Conservation (phyloP, 2,329 filamentous ascomycete genomes). For the Cadophora malorum region DNA sequence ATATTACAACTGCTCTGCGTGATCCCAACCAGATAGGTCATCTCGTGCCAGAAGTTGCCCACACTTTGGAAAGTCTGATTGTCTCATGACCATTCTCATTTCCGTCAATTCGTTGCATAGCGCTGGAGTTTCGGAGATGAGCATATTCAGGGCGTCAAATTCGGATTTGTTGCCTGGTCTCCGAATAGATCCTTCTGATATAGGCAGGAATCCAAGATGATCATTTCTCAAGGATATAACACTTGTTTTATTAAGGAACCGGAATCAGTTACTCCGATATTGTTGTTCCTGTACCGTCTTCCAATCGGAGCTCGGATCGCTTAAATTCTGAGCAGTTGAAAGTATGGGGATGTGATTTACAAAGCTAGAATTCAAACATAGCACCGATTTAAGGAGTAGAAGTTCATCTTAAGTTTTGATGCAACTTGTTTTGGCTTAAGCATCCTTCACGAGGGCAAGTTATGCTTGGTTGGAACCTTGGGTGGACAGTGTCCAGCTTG, state of each 20-base stretch:
- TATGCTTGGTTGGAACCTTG: not conserved
- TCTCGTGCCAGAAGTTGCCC: constrained; percentile 73
- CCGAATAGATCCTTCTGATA: not conserved
- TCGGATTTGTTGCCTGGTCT: not conserved
- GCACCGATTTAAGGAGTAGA: not conserved
- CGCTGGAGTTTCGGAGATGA: constrained; percentile 31
- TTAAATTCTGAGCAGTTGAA: not conserved
- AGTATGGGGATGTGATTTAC: not conserved
- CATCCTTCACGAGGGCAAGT: not conserved
- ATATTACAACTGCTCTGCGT: constrained; percentile 76
- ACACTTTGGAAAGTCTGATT: constrained; percentile 60
- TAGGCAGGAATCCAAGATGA: constrained; percentile 4
- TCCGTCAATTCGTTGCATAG: constrained; percentile 28
- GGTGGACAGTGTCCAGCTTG: not conserved
- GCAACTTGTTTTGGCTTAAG: not conserved
- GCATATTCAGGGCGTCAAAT: constrained; percentile 16
- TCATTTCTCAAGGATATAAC: not conserved
- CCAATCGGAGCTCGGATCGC: not conserved
- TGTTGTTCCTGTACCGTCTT: not conserved
- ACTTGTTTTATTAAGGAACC: constrained; percentile 1
- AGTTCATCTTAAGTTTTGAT: constrained; percentile 6
- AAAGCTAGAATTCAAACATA: not conserved
- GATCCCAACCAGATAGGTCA: constrained; percentile 79
- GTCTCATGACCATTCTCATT: constrained; percentile 32
- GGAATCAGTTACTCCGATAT: not conserved